These are phyloP conservation scores for Noccaea caerulescens DNA, from an alignment of 345 rosid species.

Conservation along the genomic window DNA sequence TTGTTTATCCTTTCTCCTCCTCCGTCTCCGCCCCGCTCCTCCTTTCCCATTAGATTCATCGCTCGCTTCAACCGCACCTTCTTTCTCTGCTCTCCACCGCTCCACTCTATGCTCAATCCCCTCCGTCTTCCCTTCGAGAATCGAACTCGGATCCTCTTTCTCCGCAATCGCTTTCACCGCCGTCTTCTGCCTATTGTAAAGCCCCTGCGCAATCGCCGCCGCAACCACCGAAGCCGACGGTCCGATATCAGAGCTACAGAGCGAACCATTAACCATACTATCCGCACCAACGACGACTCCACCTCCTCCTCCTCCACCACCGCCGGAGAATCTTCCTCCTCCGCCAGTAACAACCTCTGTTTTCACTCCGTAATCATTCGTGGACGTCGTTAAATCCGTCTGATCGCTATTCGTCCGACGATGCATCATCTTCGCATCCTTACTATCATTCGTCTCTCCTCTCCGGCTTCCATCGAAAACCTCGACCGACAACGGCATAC, in stretches of 20 bases:
- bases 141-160: constrained; percentile 49
- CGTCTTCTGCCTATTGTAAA: constrained; percentile 53
- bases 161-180: constrained; percentile 35
- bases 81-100: constrained; percentile 67
- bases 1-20: constrained; percentile 38
- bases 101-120: constrained; percentile 65
- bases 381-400: constrained; percentile 53
- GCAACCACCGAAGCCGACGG: constrained; percentile 97
- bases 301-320: constrained; percentile 36
- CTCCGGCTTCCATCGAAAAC: constrained; percentile 39
- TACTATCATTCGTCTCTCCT: neutral
- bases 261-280: constrained; percentile 66
- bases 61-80: constrained; percentile 11
- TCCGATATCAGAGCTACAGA: constrained; percentile 69
- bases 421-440: constrained; percentile 36
- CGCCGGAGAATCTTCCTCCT: constrained; percentile 12
- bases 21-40: constrained; percentile 19
- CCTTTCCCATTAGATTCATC: constrained; percentile 35
- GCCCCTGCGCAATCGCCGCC: constrained; percentile 87
- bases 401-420: constrained; percentile 71
- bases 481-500: constrained; percentile 74
- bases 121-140: constrained; percentile 61
- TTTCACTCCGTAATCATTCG: constrained; percentile 43
- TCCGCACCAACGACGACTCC: constrained; percentile 34
- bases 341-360: constrained; percentile 37